A percentile compares a stretch with the other conserved stretches of the same genome.
phyloP scores from a whole-genome alignment of 805 yeast species.

The Suhomyces pyralidae region DNA sequence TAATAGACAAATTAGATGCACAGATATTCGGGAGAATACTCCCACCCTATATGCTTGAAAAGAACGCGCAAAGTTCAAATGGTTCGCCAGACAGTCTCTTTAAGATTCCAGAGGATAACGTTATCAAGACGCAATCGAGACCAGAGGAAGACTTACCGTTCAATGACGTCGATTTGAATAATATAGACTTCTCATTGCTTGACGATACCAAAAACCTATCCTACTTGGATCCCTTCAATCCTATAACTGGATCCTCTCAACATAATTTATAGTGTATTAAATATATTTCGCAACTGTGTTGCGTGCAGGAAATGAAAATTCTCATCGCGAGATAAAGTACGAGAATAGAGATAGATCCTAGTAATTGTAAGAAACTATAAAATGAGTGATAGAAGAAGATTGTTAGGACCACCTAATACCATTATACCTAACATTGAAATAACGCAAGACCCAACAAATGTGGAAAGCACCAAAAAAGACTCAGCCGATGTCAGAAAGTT shows the following conservation, averaged over 20 bases:
- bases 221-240: constrained; percentile 24
- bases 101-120: background rate
- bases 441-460: constrained; percentile 9
- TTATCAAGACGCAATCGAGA: background rate
- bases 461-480: background rate
- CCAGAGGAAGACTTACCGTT: constrained; percentile 1
- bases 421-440: constrained; percentile 27
- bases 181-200: constrained; percentile 15
- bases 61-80: constrained; percentile 9
- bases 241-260: background rate
- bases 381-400: constrained; percentile 70
- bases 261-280: constrained; percentile 1
- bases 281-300: background rate
- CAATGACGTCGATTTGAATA: constrained; percentile 15
- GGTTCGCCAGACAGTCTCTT: background rate
- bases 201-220: constrained; percentile 19
- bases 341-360: background rate
- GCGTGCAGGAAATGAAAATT: constrained; percentile 4
- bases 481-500: constrained; percentile 36
- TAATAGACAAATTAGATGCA: constrained; percentile 80
- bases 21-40: constrained; percentile 79
- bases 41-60: constrained; percentile 77
- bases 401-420: constrained; percentile 77
- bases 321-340: constrained; percentile 1
- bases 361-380: background rate